phyloP scores from a whole-genome alignment of 345 rosid species.

The Pugionium cornutum region DNA sequence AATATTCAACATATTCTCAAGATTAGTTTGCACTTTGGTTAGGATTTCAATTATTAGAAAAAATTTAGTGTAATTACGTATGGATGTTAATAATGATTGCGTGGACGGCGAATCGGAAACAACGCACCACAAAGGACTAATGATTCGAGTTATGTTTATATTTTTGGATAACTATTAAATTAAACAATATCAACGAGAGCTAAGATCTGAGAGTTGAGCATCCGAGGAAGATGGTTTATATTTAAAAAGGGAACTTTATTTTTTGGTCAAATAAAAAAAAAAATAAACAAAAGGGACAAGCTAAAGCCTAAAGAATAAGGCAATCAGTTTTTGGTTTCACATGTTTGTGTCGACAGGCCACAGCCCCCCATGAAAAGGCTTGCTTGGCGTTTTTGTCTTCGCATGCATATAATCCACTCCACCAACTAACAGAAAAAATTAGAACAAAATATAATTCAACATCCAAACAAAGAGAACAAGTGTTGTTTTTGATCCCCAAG shows the following conservation, averaged over 20 bases:
- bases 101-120: constrained; percentile 28
- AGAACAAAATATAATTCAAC: neutral
- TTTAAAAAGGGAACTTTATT: neutral
- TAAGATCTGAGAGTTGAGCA: constrained; percentile 24
- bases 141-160: constrained; percentile 27
- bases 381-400: constrained; percentile 35
- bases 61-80: neutral
- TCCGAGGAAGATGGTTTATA: constrained; percentile 24
- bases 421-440: constrained; percentile 1
- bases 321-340: constrained; percentile 37
- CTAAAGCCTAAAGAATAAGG: constrained; percentile 36
- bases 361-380: constrained; percentile 29
- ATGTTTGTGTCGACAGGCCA: constrained; percentile 40
- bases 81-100: constrained; percentile 11
- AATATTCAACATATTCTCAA: neutral
- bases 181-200: constrained; percentile 9
- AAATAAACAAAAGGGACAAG: neutral
- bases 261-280: neutral
- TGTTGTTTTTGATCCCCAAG: neutral
- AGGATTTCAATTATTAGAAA: neutral
- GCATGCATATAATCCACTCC: constrained; percentile 28
- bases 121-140: constrained; percentile 33
- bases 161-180: constrained; percentile 20
- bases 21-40: neutral
- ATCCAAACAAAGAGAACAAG: neutral